Conservation (phyloP, 192 early-diverging fungal species). For the Geranomyces variabilis region DNA sequence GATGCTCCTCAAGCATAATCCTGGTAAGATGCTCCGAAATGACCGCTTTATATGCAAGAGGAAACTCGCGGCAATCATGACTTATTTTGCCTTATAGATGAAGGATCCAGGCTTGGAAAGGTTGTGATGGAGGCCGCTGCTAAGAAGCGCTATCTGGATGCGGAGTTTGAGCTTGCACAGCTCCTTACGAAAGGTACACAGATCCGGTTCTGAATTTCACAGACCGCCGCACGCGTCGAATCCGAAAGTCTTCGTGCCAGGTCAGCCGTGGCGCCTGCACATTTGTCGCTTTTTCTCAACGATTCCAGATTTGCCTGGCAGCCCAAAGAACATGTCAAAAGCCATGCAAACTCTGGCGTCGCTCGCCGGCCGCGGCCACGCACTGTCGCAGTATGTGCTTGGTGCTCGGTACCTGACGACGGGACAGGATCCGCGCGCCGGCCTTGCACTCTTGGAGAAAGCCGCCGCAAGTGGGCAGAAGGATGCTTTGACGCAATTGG, state of each 20-base stretch:
- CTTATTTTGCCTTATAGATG: background rate
- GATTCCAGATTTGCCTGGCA: background rate
- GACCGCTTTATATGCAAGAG: background rate
- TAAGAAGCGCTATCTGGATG: constrained; percentile 32
- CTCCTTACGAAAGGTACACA: constrained; percentile 19
- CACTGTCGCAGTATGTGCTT: constrained; percentile 30
- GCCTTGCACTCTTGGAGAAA: constrained; percentile 27
- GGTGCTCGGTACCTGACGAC: constrained; percentile 22
- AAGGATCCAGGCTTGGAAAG: constrained; percentile 22
- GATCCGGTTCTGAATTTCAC: constrained; percentile 1
- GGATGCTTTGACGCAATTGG: constrained; percentile 38
- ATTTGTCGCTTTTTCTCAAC: no score
- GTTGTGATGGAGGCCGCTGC: constrained; percentile 23
- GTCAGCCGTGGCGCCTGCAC: no score
- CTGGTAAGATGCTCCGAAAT: constrained; percentile 12
- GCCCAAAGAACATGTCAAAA: constrained; percentile 1
- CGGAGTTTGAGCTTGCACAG: constrained; percentile 39
- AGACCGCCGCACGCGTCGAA: no score
- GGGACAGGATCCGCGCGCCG: constrained; percentile 8
- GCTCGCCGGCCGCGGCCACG: constrained; percentile 21
- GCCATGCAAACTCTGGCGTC: constrained; percentile 16
- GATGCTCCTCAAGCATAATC: constrained; percentile 10
- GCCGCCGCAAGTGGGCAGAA: constrained; percentile 27
- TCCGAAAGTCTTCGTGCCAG: no score
- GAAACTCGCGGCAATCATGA: no score